Base-by-base conservation (phyloP, 768 basidiomycete genomes). In the Russula brevipes region DNA sequence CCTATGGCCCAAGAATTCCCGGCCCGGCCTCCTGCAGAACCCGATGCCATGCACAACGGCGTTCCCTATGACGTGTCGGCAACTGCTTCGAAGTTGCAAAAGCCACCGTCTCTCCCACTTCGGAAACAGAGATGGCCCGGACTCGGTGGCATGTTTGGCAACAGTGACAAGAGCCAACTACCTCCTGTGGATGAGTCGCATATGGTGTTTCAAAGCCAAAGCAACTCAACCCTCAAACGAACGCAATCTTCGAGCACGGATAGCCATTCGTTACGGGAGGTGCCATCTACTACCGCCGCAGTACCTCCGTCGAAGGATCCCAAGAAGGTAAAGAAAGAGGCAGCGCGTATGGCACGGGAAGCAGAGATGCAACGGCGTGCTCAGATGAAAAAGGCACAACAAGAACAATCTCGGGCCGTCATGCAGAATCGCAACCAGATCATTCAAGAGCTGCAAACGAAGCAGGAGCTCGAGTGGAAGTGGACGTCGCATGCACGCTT, bases 391-490 rank as follows among this genome's bases (percentile, higher is more conserved):
- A 85, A 84, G 69, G 85, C 78, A 71, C 85, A 91, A 65, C 84
- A 86, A 69, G 94, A 97, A 70, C 89, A 94, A 74, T 91, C 94
- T 17, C 84, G 94, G 59, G 92, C 91, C 49, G 94, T 96, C 74
- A 89, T 95, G 86, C 83, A 87, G 70, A 96, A 95, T 78, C 88
- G 91, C 66, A 86, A 83, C 63, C 85, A 87, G 67, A 80, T 92
- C 74, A 78, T 89, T 69, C 83, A 83, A 71, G 81, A 85, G 68
- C 80, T 72, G 17, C 74, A 78, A 36, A 74, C 72, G 50, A 78
- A 75, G 67, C 76, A 79, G 60, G 83, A 88, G 63, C 71, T 88
- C 39, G 87, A 88, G 69, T 90, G 87, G 88, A 79, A 78, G 60
- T 76, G 66, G 57, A 73, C 75, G 54, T 70, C 60, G 58, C 80